Conservation (phyloP, 768 basidiomycete genomes). For the Gyrodon lividus region DNA sequence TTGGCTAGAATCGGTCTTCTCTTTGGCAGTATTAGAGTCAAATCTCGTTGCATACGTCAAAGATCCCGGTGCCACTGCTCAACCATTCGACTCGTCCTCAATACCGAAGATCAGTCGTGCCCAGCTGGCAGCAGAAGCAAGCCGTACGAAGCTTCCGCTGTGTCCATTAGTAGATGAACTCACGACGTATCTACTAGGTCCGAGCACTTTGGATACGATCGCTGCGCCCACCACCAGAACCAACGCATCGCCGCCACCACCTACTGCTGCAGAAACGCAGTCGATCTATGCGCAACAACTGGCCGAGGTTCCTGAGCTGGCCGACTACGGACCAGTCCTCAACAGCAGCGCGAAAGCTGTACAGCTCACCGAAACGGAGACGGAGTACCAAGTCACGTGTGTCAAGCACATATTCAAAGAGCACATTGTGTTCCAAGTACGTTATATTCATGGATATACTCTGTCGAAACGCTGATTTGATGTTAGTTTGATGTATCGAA, state of each 20-base stretch:
- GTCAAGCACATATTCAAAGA: conserved; percentile 97
- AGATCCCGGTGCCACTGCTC: conserved; percentile 64
- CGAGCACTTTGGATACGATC: conserved; percentile 84
- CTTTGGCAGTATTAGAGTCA: conserved; percentile 83
- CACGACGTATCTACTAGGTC: conserved; percentile 47
- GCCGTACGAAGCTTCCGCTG: conserved; percentile 53
- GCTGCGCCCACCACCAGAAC: conserved; percentile 63
- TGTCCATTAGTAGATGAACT: conserved; percentile 10
- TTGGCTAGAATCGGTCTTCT: conserved; percentile 84
- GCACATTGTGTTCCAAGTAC: conserved; percentile 94
- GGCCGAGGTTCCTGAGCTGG: conserved; percentile 81
- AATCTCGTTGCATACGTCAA: conserved; percentile 94
- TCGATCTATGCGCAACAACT: conserved; percentile 88
- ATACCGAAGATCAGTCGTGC: conserved; percentile 94
- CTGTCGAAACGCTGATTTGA: conserved; percentile 6
- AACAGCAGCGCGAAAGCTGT: conserved; percentile 79
- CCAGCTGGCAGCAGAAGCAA: conserved; percentile 86
- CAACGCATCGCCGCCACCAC: conserved; percentile 62
- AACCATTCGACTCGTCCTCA: conserved; percentile 79
- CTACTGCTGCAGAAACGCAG: conserved; percentile 84
- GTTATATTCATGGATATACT: conserved; percentile 17
- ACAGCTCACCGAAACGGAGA: conserved; percentile 93
- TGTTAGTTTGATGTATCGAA: conserved; percentile 94
- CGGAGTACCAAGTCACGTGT: conserved; percentile 95
- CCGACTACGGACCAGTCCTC: conserved; percentile 79